Percentiles rank a stretch among this genome's conserved stretches.
Conservation (phyloP, 2,329 filamentous ascomycete genomes). For the Colletotrichum orbiculare region DNA sequence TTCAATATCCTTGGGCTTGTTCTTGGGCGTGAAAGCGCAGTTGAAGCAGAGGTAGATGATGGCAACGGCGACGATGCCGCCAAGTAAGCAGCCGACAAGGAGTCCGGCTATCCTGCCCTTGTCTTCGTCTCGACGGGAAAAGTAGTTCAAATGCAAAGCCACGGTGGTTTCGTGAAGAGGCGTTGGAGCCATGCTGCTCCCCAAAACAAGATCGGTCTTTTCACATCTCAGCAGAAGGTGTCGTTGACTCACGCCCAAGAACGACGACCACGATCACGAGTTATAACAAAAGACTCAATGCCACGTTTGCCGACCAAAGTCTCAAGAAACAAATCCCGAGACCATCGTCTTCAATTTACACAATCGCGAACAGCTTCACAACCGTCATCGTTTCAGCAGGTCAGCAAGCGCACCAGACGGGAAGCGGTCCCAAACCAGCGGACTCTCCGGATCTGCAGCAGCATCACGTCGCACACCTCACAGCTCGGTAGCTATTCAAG, state of each 20-base stretch:
- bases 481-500: no score
- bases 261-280: no score
- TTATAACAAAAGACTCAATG: no score
- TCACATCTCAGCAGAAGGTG: no score
- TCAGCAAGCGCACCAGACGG: slow-evolving; percentile 2
- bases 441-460: not conserved
- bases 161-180: not conserved
- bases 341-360: no score
- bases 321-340: no score
- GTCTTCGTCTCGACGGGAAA: slow-evolving; percentile 19
- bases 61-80: slow-evolving; percentile 9
- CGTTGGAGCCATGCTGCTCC: slow-evolving; percentile 15
- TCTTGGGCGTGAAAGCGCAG: slow-evolving; percentile 18
- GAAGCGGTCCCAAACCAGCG: not conserved
- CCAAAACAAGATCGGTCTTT: no score
- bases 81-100: slow-evolving; percentile 32
- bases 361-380: no score
- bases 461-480: not conserved
- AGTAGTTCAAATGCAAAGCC: not conserved
- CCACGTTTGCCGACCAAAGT: no score
- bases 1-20: not conserved
- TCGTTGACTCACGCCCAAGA: no score
- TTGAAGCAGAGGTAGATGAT: slow-evolving; percentile 27
- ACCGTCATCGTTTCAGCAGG: slow-evolving; percentile 1
- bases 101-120: slow-evolving; percentile 23